Base-by-base conservation (phyloP, 2,329 filamentous ascomycete genomes). In the Exophiala alcalophila region DNA sequence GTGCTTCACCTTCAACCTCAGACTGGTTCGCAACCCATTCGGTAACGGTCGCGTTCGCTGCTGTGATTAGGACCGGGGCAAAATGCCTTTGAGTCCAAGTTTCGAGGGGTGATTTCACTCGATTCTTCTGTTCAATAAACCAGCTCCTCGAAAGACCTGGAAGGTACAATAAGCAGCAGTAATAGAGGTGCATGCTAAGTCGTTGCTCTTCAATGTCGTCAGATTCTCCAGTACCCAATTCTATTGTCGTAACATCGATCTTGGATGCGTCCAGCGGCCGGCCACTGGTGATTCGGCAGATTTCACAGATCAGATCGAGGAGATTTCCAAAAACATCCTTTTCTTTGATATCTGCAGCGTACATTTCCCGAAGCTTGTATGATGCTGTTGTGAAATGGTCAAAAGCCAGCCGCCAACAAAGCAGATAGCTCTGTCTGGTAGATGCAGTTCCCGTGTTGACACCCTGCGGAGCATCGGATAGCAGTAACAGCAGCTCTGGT, bases 341-440 rank as follows among this genome's bases (percentile, higher is more conserved):
- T 18, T 84, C 76, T 61, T 89, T 92, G 42, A 98, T 76, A 45
- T 85, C 80, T 16, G 87, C 78, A 0, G 80, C 77, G 58, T 96
- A 97, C 57, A 90, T 82, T 45, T 78, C 80, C 54, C 88, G 85
- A 11, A 97, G 80, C 56, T 88, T 87, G 62, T 86, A 83, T 0
- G 90, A 87, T 9, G 89, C 81, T 14, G 81, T 79, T 12, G 73
- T 71, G 59, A 91, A 94, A 30, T 91, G 83, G 55, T 94, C 88
- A 59, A 94, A 97, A 0, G 96, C 75, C 1, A 97, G 72, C 51
- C 86, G 79, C 92, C 92, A 98, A 8, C 87, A 85, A 19, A 95
- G 71, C 2, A 98, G 73, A 58, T 96, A 98, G 7, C 83, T 80
- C 38, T 88, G 80, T 33, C 95, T 71, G 0, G 77, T 60, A 1